phyloP scores from a whole-genome alignment of 2,329 filamentous ascomycete genomes.

The Beauveria bassiana region DNA sequence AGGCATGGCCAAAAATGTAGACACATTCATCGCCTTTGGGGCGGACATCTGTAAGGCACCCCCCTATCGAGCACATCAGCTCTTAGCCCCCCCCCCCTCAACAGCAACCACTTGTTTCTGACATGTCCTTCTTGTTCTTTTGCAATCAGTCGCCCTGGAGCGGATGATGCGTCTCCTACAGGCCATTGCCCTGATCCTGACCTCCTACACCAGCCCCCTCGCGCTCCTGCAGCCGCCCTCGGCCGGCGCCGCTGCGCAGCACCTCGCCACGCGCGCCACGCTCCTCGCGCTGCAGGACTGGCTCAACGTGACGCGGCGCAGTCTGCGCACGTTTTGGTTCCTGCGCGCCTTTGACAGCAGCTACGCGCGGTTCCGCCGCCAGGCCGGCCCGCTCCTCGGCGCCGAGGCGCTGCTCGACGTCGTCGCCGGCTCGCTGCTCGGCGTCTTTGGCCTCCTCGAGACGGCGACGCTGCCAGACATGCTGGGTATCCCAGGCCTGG shows the following conservation, averaged over 20 bases:
- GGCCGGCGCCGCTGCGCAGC: conserved; percentile 14
- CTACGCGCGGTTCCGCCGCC: conserved; percentile 31
- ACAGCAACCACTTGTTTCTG: not conserved
- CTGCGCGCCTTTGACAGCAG: conserved; percentile 50
- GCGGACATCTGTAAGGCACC: conserved; percentile 36
- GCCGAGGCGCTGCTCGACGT: conserved; percentile 44
- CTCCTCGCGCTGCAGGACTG: conserved; percentile 30
- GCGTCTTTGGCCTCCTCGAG: conserved; percentile 62
- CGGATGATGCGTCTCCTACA: conserved; percentile 53
- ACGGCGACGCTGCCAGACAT: conserved; percentile 53
- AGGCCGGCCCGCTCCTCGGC: conserved; percentile 14
- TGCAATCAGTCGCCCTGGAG: conserved; percentile 47
- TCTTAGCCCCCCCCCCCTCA: not conserved
- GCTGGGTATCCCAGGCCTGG: conserved; percentile 33
- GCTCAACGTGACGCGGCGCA: conserved; percentile 47
- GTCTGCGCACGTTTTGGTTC: conserved; percentile 63
- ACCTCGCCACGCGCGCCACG: conserved; percentile 24
- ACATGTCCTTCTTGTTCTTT: not conserved
- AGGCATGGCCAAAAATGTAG: conserved; percentile 19
- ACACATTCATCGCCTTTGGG: conserved; percentile 36
- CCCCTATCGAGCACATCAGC: not conserved
- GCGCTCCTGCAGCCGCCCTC: conserved; percentile 21
- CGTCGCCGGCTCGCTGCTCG: conserved; percentile 50
- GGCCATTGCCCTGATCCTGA: conserved; percentile 39
- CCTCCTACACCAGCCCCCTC: conserved; percentile 35